A percentile compares a stretch with the other conserved stretches of the same genome.
These are phyloP conservation scores for Ceratocystis eucalypticola DNA, from an alignment of 2,329 filamentous ascomycete species.

Conservation along the genomic window DNA sequence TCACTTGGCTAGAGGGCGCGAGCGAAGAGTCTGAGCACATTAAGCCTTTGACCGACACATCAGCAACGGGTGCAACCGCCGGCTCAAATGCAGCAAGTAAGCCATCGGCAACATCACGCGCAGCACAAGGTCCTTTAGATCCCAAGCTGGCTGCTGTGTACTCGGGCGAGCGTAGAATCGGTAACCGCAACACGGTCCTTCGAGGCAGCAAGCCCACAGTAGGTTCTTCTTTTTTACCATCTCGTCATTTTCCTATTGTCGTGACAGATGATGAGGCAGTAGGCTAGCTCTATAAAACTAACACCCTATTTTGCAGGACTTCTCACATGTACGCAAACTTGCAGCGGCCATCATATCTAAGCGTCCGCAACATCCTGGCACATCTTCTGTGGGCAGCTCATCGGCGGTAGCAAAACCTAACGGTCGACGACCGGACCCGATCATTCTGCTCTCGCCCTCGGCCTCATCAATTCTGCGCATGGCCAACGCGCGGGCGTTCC, in stretches of 20 bases:
- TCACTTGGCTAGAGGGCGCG: constrained; percentile 84
- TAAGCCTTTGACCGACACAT: constrained; percentile 57
- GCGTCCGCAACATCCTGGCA: constrained; percentile 34
- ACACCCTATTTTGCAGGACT: constrained; percentile 50
- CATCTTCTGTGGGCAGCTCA: constrained; percentile 25
- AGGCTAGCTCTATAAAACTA: background rate
- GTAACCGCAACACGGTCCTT: constrained; percentile 78
- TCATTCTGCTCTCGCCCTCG: constrained; percentile 92
- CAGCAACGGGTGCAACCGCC: constrained; percentile 28
- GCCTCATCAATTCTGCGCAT: constrained; percentile 89
- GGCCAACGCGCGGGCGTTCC: constrained; percentile 90
- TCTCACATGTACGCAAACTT: constrained; percentile 81
- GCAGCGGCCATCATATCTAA: constrained; percentile 62
- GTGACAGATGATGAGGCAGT: background rate
- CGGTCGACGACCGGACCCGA: constrained; percentile 54
- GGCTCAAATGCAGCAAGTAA: constrained; percentile 29
- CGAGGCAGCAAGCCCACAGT: constrained; percentile 81
- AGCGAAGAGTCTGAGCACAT: constrained; percentile 89
- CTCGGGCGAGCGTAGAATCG: constrained; percentile 78
- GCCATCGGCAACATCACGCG: constrained; percentile 30
- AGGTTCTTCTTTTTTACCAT: constrained; percentile 26
- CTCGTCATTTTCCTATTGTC: background rate
- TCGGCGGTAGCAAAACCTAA: constrained; percentile 35
- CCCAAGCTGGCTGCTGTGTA: constrained; percentile 79
- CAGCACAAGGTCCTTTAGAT: constrained; percentile 57